phyloP scores from a whole-genome alignment of 495 filamentous ascomycete species.

The Penicillium cinerascens region DNA sequence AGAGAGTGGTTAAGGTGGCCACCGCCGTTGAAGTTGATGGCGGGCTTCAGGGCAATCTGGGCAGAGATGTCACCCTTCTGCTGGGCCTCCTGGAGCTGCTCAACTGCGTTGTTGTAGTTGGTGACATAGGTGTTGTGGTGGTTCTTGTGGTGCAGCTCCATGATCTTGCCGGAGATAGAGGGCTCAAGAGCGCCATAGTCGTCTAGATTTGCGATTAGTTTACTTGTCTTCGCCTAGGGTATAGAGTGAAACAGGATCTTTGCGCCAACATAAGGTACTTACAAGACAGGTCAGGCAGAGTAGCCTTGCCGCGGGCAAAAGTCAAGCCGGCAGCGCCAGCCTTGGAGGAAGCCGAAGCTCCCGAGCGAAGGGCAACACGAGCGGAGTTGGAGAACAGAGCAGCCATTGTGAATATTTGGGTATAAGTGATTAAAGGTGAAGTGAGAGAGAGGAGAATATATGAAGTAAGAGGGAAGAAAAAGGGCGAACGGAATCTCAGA shows the following conservation, averaged over 20 bases:
- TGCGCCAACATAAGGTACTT: slow-evolving; percentile 28
- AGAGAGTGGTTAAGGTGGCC: slow-evolving; percentile 90
- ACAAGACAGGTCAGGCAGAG: slow-evolving; percentile 93
- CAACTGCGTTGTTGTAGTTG: slow-evolving; percentile 57
- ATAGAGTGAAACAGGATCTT: neutral
- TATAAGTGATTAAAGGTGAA: neutral
- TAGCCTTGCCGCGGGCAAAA: slow-evolving; percentile 83
- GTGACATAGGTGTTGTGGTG: slow-evolving; percentile 72
- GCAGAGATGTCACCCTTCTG: slow-evolving; percentile 51
- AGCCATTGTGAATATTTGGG: slow-evolving; percentile 46
- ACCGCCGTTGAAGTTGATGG: slow-evolving; percentile 96
- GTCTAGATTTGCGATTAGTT: slow-evolving; percentile 44
- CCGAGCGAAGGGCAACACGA: slow-evolving; percentile 54
- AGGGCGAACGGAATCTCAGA: slow-evolving; percentile 1
- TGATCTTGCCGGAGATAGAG: slow-evolving; percentile 92
- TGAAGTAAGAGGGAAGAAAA: slow-evolving; percentile 9
- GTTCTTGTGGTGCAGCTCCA: slow-evolving; percentile 80
- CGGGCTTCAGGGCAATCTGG: slow-evolving; percentile 76
- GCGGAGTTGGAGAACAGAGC: slow-evolving; percentile 51
- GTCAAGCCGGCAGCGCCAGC: slow-evolving; percentile 63
- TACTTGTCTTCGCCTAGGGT: neutral
- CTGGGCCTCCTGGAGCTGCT: slow-evolving; percentile 57
- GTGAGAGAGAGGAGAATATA: neutral
- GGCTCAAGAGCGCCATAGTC: slow-evolving; percentile 93
- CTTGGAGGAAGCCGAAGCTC: slow-evolving; percentile 46